Base-by-base conservation (phyloP, 306 rosid species). In the Psophocarpus tetragonolobus region DNA sequence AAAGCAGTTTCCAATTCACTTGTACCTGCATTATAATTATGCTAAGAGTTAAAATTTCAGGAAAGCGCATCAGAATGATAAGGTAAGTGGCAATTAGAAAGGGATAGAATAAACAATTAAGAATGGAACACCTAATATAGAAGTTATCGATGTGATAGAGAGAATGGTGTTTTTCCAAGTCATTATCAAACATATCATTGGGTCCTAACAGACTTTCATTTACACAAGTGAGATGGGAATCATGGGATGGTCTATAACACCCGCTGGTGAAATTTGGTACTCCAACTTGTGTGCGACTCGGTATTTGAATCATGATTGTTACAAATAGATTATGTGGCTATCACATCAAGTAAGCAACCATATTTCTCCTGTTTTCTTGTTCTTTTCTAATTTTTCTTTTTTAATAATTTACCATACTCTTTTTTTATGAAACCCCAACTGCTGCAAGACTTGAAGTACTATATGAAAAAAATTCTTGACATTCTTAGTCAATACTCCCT, bases 1-100 rank as follows among this genome's bases (percentile, higher is more conserved):
- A 94, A 54, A 41, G 97, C 97, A 87, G 82, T 85, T 88, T 94
- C 95, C 87, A 90, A 69, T 65, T 92, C 97, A 38, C 81, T 79
- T 58, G 47, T 77, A 53, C 92, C 98, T 92, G 89, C 90, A 89
- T 76, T 54, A 70, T 62, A 41, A 62, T 60, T 72, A 68, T 12
- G 36, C n/a, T 30, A 44, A 57, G 56, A 80, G 65, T 71, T 60
- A 72, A 41, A 72, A 56, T 42, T 77, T 77, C 21, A 33, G 4
- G 11, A 57, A 62, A 51, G 75, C 24, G 70, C 13, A 23, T 82
- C 51, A 69, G 20, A 10, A 53, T 29, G 68, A 83, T 66, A 39
- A 69, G 48, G 57, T 33, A 74, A 70, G 26, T 30, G 81, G 21
- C 5, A 67, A 24, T 38, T 45, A 51, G 32, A 11, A 20, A 63